phyloP scores from a whole-genome alignment of 1,139 yeast genomes.

The Saccharomyces pastorianus region DNA sequence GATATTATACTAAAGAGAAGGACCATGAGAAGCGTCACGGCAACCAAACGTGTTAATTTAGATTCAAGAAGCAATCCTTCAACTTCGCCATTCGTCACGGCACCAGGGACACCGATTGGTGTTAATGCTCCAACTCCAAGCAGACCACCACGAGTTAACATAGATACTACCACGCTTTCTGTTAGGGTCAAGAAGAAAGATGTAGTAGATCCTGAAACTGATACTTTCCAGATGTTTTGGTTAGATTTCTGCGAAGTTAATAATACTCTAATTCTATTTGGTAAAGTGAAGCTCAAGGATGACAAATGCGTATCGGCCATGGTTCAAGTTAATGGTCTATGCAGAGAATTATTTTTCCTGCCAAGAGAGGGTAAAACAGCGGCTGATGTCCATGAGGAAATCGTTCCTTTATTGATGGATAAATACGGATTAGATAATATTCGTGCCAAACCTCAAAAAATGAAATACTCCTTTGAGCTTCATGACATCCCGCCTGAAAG shows the following conservation, averaged over 20 bases:
- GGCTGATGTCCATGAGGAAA: conserved; percentile 73
- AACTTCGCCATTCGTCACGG: conserved; percentile 32
- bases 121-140: conserved; percentile 16
- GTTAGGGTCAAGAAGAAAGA: conserved; percentile 31
- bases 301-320: conserved; percentile 61
- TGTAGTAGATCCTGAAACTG: conserved; percentile 37
- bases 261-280: conserved; percentile 65
- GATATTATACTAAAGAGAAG: conserved; percentile 44
- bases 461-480: conserved; percentile 84
- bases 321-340: conserved; percentile 64
- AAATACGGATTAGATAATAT: conserved; percentile 55
- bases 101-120: conserved; percentile 27
- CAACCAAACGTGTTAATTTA: conserved; percentile 32
- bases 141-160: conserved; percentile 20
- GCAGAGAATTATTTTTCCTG: conserved; percentile 66
- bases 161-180: conserved; percentile 40
- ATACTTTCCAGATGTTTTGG: conserved; percentile 74
- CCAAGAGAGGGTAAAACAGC: conserved; percentile 54
- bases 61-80: conserved; percentile 25
- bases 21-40: conserved; percentile 31
- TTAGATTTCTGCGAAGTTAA: conserved; percentile 79
- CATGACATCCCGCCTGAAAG: conserved; percentile 72
- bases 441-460: conserved; percentile 61
- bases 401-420: conserved; percentile 54
- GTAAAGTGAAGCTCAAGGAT: conserved; percentile 60